Evolutionary conservation across 805 yeast species (phyloP), one percentile per base, ranked within the genome.

Genomic region (Spathaspora passalidarum): DNA sequence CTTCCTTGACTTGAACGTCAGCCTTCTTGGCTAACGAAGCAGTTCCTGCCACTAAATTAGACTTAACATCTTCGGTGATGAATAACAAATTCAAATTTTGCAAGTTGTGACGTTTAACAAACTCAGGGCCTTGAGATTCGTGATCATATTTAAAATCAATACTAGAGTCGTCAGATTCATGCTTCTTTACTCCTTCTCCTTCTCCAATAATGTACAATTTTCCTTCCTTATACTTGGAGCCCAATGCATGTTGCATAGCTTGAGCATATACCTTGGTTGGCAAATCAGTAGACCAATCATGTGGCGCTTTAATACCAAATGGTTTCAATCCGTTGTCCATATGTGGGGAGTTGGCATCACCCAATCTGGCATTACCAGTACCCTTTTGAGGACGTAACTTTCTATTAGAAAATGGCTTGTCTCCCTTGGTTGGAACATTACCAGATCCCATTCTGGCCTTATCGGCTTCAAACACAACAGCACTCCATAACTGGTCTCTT

Each of bases 321-420:
- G 98, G 97, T 56, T 84, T 76, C 44, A 92, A 90, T 63, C 96
- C 97, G 59, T 86, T 88, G 59, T 81, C 82, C 70, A 96, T 83
- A 38, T 84, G 86, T 42, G 99, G 99, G 19, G 96, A 88, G 59
- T 91, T 92, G 48, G 87, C 90, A 68, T 91, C 97, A 72, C 99
- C 99, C 45, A 81, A 85, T 75, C 99, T 84, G 44, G 99, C 99
- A 50, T 79, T 78, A 69, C 99, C 99, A 13, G 88, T 72, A 49
- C 98, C 98, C 68, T 94, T 94, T 69, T 94, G 99, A 23, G 89
- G 88, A 32, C 81, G 75, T 54, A 94, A 72, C 63, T 94, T 94
- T 59, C 79, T 78, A 65, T 95, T 79, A 19, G 96, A 86, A 64
- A 80, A 91, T 49, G 91, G 90, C 66, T 85, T 86, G 56, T 88